Conservation (phyloP, 306 rosid genomes). For the Casuarina glauca region DNA sequence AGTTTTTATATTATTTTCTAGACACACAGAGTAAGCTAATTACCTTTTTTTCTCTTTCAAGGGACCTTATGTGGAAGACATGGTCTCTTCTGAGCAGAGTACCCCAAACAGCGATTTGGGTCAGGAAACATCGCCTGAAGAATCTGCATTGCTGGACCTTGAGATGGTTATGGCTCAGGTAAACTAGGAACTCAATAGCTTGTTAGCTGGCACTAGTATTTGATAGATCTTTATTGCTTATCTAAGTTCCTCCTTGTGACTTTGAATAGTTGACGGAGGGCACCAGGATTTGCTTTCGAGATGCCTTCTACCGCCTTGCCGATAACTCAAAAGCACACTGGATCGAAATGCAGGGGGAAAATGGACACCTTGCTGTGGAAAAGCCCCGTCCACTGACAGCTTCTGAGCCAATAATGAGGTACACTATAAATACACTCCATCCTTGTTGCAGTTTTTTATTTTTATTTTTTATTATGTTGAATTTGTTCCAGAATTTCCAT, state of each 20-base stretch:
- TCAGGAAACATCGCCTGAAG: slow-evolving; percentile 51
- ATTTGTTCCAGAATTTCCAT: neutral
- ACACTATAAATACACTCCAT: slow-evolving; percentile 17
- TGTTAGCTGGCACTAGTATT: neutral
- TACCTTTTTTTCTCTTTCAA: slow-evolving; percentile 21
- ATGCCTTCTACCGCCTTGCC: slow-evolving; percentile 81
- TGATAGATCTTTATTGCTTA: slow-evolving; percentile 8
- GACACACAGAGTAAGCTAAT: slow-evolving; percentile 9
- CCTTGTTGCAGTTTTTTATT: slow-evolving; percentile 6
- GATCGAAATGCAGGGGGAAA: slow-evolving; percentile 18
- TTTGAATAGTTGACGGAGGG: slow-evolving; percentile 50
- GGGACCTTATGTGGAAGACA: slow-evolving; percentile 12
- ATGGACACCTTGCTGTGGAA: slow-evolving; percentile 33
- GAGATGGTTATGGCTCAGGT: slow-evolving; percentile 65
- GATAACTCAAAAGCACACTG: slow-evolving; percentile 42
- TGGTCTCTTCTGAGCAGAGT: slow-evolving; percentile 38
- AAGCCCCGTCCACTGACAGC: slow-evolving; percentile 19
- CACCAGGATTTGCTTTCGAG: slow-evolving; percentile 69
- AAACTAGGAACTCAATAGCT: slow-evolving; percentile 4
- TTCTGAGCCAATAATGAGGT: slow-evolving; percentile 48
- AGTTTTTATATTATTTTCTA: neutral
- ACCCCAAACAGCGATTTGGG: slow-evolving; percentile 19
- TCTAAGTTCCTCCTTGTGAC: slow-evolving; percentile 16
- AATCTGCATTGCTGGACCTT: slow-evolving; percentile 57
- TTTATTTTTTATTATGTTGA: neutral